These are phyloP conservation scores for Scleroderma citrinum DNA, from an alignment of 768 basidiomycete genomes.

Conservation along the genomic window DNA sequence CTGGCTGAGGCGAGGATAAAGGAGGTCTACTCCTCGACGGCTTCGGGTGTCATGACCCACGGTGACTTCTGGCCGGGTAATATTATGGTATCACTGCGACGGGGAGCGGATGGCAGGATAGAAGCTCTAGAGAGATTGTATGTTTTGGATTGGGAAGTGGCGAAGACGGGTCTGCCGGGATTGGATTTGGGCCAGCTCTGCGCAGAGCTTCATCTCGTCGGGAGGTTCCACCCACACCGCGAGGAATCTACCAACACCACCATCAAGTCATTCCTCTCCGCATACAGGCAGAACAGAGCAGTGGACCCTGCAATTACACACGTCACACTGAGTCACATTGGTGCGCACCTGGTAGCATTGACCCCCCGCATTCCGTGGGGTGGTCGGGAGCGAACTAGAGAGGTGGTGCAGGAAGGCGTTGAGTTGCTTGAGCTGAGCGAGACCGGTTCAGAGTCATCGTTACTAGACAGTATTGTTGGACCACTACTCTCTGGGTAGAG, in stretches of 20 bases:
- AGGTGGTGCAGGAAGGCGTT: slow-evolving; percentile 46
- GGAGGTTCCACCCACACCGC: slow-evolving; percentile 40
- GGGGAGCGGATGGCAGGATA: slow-evolving; percentile 18
- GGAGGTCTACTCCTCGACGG: slow-evolving; percentile 25
- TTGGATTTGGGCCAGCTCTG: slow-evolving; percentile 61
- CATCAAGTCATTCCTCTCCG: slow-evolving; percentile 39
- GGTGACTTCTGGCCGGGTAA: slow-evolving; percentile 78
- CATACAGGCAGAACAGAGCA: slow-evolving; percentile 32
- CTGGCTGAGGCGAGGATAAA: slow-evolving; percentile 26
- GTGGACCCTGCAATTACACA: slow-evolving; percentile 27
- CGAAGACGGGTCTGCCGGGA: slow-evolving; percentile 50
- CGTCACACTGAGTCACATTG: slow-evolving; percentile 42
- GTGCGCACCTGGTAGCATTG: slow-evolving; percentile 48
- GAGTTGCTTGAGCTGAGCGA: slow-evolving; percentile 34
- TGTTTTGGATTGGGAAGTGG: slow-evolving; percentile 63
- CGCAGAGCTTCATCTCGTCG: slow-evolving; percentile 50
- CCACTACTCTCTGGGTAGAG: slow-evolving; percentile 13
- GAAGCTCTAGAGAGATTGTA: slow-evolving; percentile 35
- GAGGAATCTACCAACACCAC: slow-evolving; percentile 31
- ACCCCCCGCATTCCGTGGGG: slow-evolving; percentile 51
- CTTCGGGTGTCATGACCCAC: slow-evolving; percentile 27
- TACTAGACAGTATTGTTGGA: slow-evolving; percentile 28
- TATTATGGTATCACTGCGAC: slow-evolving; percentile 40
- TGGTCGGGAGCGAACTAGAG: slow-evolving; percentile 39
- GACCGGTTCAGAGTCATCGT: slow-evolving; percentile 17